Percentiles rank a stretch among this genome's conserved stretches.
phyloP scores from a whole-genome alignment of 2,329 filamentous ascomycete genomes.

The Metarhizium rileyi region DNA sequence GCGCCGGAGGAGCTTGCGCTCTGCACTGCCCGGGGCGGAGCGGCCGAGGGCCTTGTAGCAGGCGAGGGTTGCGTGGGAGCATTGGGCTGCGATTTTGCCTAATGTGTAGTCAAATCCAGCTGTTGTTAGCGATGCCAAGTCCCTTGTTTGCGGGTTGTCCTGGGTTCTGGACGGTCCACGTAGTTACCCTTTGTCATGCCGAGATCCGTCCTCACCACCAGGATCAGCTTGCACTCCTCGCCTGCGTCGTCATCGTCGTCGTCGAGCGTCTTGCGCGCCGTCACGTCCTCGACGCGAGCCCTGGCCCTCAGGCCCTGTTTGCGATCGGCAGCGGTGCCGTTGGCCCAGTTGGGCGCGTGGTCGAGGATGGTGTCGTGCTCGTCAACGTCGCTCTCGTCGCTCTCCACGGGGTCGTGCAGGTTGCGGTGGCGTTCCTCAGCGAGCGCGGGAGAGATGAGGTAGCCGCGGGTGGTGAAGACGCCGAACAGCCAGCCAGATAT shows the following conservation, averaged over 20 bases:
- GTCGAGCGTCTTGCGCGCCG: constrained; percentile 9
- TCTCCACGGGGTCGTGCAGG: constrained; percentile 52
- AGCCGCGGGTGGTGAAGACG: constrained; percentile 57
- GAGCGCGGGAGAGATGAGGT: constrained; percentile 47
- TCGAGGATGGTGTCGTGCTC: constrained; percentile 49
- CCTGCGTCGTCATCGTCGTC: constrained; percentile 25
- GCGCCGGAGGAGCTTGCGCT: constrained; percentile 57
- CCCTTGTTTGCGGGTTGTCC: too few relatives aligned
- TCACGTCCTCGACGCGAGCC: constrained; percentile 18
- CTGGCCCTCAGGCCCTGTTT: constrained; percentile 39
- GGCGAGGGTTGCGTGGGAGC: constrained; percentile 88
- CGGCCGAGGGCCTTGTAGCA: constrained; percentile 81
- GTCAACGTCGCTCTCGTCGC: constrained; percentile 59
- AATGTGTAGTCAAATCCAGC: too few relatives aligned
- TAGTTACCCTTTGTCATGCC: constrained; percentile 98
- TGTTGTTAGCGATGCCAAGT: too few relatives aligned
- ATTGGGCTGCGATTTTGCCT: constrained; percentile 97
- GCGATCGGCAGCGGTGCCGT: constrained; percentile 48
- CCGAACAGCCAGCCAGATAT: constrained; percentile 74
- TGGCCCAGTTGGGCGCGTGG: constrained; percentile 59
- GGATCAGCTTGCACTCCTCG: constrained; percentile 89
- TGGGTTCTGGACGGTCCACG: too few relatives aligned
- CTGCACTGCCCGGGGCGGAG: constrained; percentile 42
- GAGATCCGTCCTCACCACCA: constrained; percentile 86
- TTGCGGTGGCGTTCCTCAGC: constrained; percentile 46